These are phyloP conservation scores for Fusarium verticillioides DNA, from an alignment of 2,329 filamentous ascomycete species.

Conservation along the genomic window DNA sequence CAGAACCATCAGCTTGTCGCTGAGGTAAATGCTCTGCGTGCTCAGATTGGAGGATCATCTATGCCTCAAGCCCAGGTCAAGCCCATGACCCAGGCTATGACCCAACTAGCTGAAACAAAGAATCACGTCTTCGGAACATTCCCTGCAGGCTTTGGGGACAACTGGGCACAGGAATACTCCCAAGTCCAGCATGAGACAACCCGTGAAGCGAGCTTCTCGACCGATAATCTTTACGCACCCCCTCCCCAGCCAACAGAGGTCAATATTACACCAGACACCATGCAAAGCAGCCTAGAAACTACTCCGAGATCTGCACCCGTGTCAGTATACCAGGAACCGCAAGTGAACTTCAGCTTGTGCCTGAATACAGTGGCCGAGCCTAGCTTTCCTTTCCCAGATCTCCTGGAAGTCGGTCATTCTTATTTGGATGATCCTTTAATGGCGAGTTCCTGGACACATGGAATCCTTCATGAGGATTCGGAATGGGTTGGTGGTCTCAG, in stretches of 20 bases:
- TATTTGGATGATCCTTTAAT: neutral
- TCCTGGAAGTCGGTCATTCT: neutral
- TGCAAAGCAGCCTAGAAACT: neutral
- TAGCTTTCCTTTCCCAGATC: neutral
- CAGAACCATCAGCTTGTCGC: neutral
- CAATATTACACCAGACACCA: neutral
- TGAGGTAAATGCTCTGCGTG: slow-evolving; percentile 14
- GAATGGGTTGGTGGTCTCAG: neutral
- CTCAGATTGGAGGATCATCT: neutral
- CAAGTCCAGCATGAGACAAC: neutral
- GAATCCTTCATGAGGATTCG: neutral
- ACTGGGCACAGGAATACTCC: neutral
- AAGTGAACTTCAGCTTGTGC: neutral
- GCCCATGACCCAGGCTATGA: slow-evolving; percentile 11
- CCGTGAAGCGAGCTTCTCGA: neutral
- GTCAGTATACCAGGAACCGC: neutral
- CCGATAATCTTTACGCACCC: neutral
- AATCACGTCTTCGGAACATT: slow-evolving; percentile 8
- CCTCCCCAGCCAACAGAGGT: neutral
- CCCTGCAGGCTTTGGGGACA: slow-evolving; percentile 7
- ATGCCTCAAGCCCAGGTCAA: neutral
- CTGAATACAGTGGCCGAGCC: neutral
- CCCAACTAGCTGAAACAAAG: slow-evolving; percentile 11
- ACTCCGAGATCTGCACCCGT: neutral
- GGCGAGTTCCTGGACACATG: neutral